A percentile compares a stretch with the other conserved stretches of the same genome.
phyloP scores from a whole-genome alignment of 805 yeast species.

The Zygosaccharomyces bisporus region DNA sequence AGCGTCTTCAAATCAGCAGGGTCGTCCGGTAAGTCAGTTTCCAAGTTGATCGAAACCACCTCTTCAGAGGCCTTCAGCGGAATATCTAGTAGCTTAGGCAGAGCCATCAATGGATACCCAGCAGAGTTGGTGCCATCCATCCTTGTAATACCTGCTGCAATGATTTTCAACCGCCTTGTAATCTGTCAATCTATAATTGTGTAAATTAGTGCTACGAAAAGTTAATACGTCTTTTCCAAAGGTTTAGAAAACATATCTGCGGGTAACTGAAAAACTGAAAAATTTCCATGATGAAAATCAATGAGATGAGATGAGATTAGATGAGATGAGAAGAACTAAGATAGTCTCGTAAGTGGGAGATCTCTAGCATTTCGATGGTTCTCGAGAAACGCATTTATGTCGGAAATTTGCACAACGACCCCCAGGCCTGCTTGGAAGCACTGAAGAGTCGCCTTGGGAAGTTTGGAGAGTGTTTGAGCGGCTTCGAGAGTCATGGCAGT shows the following conservation, averaged over 20 bases:
- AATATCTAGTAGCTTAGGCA: constrained; percentile 44
- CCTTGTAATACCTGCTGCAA: background rate
- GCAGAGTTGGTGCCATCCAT: constrained; percentile 13
- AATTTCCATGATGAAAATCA: constrained; percentile 6
- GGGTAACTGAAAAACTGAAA: constrained; percentile 2
- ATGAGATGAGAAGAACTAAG: no score
- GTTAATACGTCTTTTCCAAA: background rate
- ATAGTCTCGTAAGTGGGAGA: no score
- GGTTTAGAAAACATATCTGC: background rate
- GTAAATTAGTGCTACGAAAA: background rate
- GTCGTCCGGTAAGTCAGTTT: constrained; percentile 83
- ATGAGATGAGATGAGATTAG: constrained; percentile 13
- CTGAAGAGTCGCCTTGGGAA: constrained; percentile 54
- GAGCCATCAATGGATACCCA: constrained; percentile 32
- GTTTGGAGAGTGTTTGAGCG: constrained; percentile 54
- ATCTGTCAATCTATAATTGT: background rate
- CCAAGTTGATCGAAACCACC: constrained; percentile 78
- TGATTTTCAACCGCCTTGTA: background rate
- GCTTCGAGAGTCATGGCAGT: constrained; percentile 47
- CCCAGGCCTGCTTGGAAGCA: constrained; percentile 35
- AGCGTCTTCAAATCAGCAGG: constrained; percentile 76
- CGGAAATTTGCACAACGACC: constrained; percentile 29
- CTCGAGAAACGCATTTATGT: constrained; percentile 30
- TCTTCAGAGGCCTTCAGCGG: constrained; percentile 76
- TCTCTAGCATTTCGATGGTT: constrained; percentile 3